Base-by-base conservation (phyloP, 2,329 filamentous ascomycete genomes). In the Fusarium agapanthi region DNA sequence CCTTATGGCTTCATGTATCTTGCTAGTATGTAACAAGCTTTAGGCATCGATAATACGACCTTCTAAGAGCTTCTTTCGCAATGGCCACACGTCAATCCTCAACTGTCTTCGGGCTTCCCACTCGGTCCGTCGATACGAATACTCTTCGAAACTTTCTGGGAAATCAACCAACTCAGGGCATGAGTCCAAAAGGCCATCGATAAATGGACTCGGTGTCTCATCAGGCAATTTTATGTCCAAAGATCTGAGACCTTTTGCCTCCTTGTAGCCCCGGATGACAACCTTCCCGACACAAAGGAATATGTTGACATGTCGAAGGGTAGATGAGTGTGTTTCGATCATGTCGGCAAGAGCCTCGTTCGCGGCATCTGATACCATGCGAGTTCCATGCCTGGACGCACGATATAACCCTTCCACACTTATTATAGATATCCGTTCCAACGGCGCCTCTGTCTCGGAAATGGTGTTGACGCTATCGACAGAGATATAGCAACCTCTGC, bases 281-380 rank as follows among this genome's bases (percentile, higher is more conserved):
- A 12, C 4, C 4, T 28, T 24, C 3, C 10, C 30, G 6, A 8
- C 16, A 7, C 6, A 3, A 20, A 28, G 4, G 5, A 8, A 28
- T 14, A 34, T 16, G 3, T 10, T 9, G 7, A 68, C 16, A 22
- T 24, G 6, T 15, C 28, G 7, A 5, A 68, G 26, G 3, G 28
- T 50, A 22, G 56, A 37, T 12, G 63, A 62, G 20, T 68, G 63
- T n/a, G 34, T 24, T 18, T 34, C 26, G 5, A 62, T 67, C 56
- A 67, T 45, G 8, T 28, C 16, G 6, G 40, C 24, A 16, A 68
- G 20, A 14, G 41, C 50, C 9, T 7, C 4, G 8, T 61, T 45
- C 13, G 48, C 22, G 2, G 14, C 38, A 4, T 56, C 34, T 8
- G 32, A 12, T 37, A 34, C 38, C 14, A 18, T 18, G 11, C 8